A percentile compares a stretch with the other conserved stretches of the same genome.
Conservation (phyloP, 2,329 filamentous ascomycete genomes). For the Cladophialophora immunda region DNA sequence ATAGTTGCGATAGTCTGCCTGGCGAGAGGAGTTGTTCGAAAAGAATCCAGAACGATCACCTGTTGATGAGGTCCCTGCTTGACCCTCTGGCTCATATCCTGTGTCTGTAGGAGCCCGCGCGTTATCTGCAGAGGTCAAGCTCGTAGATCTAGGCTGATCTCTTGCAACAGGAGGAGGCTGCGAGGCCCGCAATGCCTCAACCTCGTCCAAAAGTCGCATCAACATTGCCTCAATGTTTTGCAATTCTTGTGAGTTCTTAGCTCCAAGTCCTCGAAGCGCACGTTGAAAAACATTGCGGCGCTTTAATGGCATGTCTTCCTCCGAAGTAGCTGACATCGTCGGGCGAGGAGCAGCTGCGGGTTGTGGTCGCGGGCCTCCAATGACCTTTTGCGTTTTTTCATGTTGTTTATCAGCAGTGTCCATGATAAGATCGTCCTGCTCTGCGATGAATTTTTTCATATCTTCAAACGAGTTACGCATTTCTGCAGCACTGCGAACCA, state of each 20-base stretch:
- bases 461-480: slow-evolving; percentile 98
- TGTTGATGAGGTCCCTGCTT: slow-evolving; percentile 77
- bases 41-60: slow-evolving; percentile 77
- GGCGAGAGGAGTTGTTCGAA: slow-evolving; percentile 59
- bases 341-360: slow-evolving; percentile 69
- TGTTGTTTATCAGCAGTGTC: slow-evolving; percentile 87
- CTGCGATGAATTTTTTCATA: slow-evolving; percentile 88
- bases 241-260: slow-evolving; percentile 87
- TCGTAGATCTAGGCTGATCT: slow-evolving; percentile 50
- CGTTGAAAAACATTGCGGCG: slow-evolving; percentile 93
- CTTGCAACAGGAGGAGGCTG: slow-evolving; percentile 53
- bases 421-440: slow-evolving; percentile 90
- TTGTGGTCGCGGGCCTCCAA: slow-evolving; percentile 86
- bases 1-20: slow-evolving; percentile 51
- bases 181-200: slow-evolving; percentile 77
- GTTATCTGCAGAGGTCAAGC: slow-evolving; percentile 74
- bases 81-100: slow-evolving; percentile 85
- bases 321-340: slow-evolving; percentile 57
- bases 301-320: slow-evolving; percentile 73
- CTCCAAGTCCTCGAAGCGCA: slow-evolving; percentile 88
- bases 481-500: slow-evolving; percentile 92
- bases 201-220: slow-evolving; percentile 88
- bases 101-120: slow-evolving; percentile 73
- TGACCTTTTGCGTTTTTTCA: slow-evolving; percentile 81
- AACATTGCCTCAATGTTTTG: slow-evolving; percentile 91